Percentiles rank a stretch among this genome's conserved stretches.
These are phyloP conservation scores for Aleurites moluccanus DNA, from an alignment of 441 rosid species.

Conservation along the genomic window DNA sequence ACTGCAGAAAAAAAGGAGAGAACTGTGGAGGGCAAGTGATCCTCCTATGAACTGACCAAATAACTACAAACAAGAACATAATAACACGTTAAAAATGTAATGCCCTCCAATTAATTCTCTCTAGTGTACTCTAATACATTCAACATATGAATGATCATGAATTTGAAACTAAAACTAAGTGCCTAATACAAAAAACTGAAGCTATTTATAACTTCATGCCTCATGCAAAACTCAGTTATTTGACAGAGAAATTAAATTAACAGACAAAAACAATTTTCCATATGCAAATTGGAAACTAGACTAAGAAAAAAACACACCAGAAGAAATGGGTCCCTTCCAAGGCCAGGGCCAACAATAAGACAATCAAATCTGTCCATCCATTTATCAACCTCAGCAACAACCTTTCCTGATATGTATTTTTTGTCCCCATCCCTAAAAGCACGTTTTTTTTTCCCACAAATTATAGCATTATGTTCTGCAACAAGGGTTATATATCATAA, in stretches of 20 bases:
- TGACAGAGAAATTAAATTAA: neutral
- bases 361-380: conserved; percentile 99
- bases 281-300: conserved; percentile 1
- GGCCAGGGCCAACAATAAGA: conserved; percentile 94
- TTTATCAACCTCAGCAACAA: conserved; percentile 73
- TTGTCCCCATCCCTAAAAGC: conserved; percentile 56
- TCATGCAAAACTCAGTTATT: neutral
- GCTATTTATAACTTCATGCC: neutral
- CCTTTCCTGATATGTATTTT: conserved; percentile 40
- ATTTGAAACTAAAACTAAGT: neutral
- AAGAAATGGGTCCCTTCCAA: conserved; percentile 93
- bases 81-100: neutral
- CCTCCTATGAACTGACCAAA: no score
- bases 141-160: neutral
- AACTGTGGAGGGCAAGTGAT: no score
- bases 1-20: neutral
- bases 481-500: neutral
- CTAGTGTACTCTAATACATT: neutral
- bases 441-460: conserved; percentile 23
- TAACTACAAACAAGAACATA: neutral
- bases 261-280: conserved; percentile 1
- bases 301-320: conserved; percentile 46
- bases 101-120: neutral
- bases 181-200: neutral
- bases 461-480: conserved; percentile 13